Base-by-base conservation (phyloP, 202 grass and related monocot species). In the Digitaria exilis region DNA sequence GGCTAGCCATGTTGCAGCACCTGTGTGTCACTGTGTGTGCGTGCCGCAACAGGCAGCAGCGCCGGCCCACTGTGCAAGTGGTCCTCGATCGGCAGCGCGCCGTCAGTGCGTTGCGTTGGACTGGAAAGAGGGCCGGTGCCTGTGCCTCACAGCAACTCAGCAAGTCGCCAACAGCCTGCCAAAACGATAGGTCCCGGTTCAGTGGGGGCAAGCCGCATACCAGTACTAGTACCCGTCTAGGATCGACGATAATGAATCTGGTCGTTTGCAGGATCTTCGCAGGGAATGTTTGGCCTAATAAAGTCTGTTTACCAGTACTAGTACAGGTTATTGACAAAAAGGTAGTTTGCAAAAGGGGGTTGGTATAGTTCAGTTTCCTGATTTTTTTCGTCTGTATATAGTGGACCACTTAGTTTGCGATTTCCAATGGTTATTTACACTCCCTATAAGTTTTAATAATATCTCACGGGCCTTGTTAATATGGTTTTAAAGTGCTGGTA, bases 231-330 rank as follows among this genome's bases (percentile, higher is more conserved):
- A 19, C 9, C 34, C 64, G 57, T 24, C 64, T 13, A 26, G 24
- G 19, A 22, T 57, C 28, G 6, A 16, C 35, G 43, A 19, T 3
- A 17, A 49, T 59, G 22, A 44, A 77, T 77, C 75, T 77, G 75
- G 57, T 29, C 31, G 21, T 45, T 50, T 44, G 21, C 54, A 78
- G 56, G 30, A 71, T 62, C 22, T 21, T 24, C 66, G 1, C 37
- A 68, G 60, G 50, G 77, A 11, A 60, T 63, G 52, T 71, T 64
- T 22, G 72, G 55, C 64, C 79, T 87, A 82, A 77, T 87, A 77
- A 75, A 70, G 44, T 65, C 54, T 77, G 85, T 77, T 87, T 10
- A 41, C 5, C 37, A 54, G 56, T 45, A 41, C 22, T 22, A 24
- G 5, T 9, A 0, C n/a, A n/a, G n/a, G n/a, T n/a, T n/a, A n/a